phyloP scores from a whole-genome alignment of 257 asterid genomes.

The Scutellaria baicalensis region DNA sequence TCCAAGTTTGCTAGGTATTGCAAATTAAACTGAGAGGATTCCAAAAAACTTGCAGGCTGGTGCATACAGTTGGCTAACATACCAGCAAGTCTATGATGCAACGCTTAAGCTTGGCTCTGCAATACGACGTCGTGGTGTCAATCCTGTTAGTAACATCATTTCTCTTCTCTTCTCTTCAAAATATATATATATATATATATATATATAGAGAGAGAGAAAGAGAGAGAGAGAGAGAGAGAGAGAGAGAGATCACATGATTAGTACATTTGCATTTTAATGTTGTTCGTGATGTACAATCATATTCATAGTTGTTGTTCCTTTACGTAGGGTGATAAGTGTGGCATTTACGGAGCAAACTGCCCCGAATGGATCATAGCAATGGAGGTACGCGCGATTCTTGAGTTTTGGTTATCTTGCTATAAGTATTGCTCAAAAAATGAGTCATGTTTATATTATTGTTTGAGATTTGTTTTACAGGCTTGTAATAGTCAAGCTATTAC shows the following conservation, averaged over 20 bases:
- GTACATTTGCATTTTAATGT: not conserved
- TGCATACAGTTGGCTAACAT: conserved; percentile 59
- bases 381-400: conserved; percentile 59
- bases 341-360: conserved; percentile 78
- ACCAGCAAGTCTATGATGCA: conserved; percentile 45
- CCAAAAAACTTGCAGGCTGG: conserved; percentile 44
- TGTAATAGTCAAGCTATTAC: conserved; percentile 73
- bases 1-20: not conserved
- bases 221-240: too few relatives aligned
- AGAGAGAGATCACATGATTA: too few relatives aligned
- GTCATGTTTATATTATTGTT: not conserved
- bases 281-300: not conserved
- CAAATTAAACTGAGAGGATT: not conserved
- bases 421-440: not conserved
- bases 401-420: too few relatives aligned
- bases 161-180: not conserved
- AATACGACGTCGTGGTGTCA: conserved; percentile 63
- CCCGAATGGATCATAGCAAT: conserved; percentile 90
- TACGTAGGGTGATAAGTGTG: conserved; percentile 74
- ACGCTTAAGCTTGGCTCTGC: conserved; percentile 67
- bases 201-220: not conserved
- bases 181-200: not conserved
- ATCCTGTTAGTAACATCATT: conserved; percentile 39
- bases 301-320: not conserved
- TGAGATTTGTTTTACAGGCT: conserved; percentile 42